Conservation (phyloP, 2,329 filamentous ascomycete genomes). For the Phoma herbarum region DNA sequence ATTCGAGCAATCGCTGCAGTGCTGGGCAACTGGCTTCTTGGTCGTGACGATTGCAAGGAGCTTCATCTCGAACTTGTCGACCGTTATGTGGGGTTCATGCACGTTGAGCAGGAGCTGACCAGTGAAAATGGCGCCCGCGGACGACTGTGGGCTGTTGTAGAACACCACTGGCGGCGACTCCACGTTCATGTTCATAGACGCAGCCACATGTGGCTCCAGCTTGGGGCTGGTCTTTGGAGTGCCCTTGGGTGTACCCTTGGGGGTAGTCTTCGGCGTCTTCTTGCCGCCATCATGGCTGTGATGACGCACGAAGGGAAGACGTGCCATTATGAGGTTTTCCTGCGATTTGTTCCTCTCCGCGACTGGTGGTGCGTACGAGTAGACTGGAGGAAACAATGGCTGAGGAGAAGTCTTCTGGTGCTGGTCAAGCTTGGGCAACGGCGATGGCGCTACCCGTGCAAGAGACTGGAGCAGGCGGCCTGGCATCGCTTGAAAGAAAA, state of each 20-base stretch:
- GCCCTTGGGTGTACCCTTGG: conserved; percentile 46
- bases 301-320: conserved; percentile 49
- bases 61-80: conserved; percentile 77
- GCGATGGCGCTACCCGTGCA: conserved; percentile 44
- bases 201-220: conserved; percentile 53
- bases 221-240: conserved; percentile 44
- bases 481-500: conserved; percentile 44
- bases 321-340: conserved; percentile 51
- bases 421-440: conserved; percentile 42
- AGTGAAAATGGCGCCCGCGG: conserved; percentile 84
- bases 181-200: conserved; percentile 69
- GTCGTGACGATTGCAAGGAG: conserved; percentile 76
- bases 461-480: conserved; percentile 48
- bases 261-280: conserved; percentile 15
- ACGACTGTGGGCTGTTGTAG: conserved; percentile 77
- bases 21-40: conserved; percentile 80
- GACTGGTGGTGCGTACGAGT: conserved; percentile 46
- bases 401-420: conserved; percentile 30
- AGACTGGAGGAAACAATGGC: conserved; percentile 46
- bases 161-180: conserved; percentile 89
- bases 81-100: conserved; percentile 67
- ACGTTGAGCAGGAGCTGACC: conserved; percentile 81
- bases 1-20: conserved; percentile 79
- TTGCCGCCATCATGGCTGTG: conserved; percentile 32
- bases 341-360: conserved; percentile 42